These are phyloP conservation scores for Candida sp. DNA, from an alignment of 1,139 yeast species.

Conservation along the genomic window DNA sequence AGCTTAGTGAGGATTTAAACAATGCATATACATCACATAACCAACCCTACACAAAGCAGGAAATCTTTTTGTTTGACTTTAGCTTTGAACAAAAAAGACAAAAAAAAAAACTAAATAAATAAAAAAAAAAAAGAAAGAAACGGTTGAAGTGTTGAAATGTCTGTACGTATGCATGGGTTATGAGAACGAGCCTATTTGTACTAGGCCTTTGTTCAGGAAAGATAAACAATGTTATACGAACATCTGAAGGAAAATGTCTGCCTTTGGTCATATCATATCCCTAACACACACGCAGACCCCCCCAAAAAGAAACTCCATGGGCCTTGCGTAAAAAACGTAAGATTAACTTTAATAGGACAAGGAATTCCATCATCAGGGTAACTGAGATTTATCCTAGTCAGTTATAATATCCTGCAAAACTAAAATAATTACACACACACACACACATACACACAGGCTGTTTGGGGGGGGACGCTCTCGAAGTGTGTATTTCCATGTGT, in stretches of 20 bases:
- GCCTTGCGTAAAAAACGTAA: neutral
- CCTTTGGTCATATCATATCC: no score
- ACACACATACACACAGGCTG: neutral
- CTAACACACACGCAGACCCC: no score
- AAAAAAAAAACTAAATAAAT: neutral
- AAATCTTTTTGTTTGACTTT: neutral
- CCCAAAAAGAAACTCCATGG: neutral
- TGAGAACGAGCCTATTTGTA: neutral
- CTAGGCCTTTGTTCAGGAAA: neutral
- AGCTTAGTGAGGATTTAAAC: neutral
- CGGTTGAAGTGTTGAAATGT: conserved; percentile 1
- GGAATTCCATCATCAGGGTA: neutral
- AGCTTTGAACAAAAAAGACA: neutral
- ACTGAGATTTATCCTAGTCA: neutral
- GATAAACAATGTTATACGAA: neutral
- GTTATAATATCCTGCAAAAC: neutral
- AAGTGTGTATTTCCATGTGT: neutral
- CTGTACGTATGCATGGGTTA: neutral
- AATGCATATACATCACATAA: neutral
- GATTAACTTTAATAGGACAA: neutral
- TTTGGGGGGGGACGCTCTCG: no score
- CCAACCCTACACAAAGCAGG: neutral
- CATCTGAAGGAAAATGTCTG: neutral
- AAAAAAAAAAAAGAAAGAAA: neutral
- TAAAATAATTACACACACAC: neutral